Evolutionary conservation across 768 basidiomycete species (phyloP), one percentile per base, ranked within the genome.

Genomic region (Scleroderma bovista): DNA sequence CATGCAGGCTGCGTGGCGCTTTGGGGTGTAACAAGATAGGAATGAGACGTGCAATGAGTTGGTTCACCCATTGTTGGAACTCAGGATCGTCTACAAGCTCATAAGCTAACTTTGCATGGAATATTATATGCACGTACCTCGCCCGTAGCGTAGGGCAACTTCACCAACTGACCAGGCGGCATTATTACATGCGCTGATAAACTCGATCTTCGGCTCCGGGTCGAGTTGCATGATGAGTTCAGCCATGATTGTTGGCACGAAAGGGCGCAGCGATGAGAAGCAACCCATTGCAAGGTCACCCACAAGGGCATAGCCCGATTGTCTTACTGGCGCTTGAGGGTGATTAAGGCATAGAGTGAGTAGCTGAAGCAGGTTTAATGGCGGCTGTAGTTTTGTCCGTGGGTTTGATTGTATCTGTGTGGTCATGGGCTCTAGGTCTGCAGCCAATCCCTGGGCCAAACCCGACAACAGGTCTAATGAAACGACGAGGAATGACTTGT

Each of bases 151-250:
- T 54, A 99, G 71, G 8, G 96, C 92, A 29, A 99, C 92, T 69
- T 99, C 96, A 39, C 96, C 96, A 24, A 96, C 93, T n/a, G 93
- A 93, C 96, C 96, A 99, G 1, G 95, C 95, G 10, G 96, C 96
- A 63, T 99, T 99, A 69, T 99, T 99, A 66, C 92, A 94, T 6
- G 95, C 96, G 57, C 92, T 94, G 54, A 98, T 83, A 61, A 93
- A 93, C 67, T 97, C 94, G 29, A 87, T 77, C 60, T 91, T 89
- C 1, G 95, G 96, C 61, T 95, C 90, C 5, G 89, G 88, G 53
- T 93, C 88, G 46, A 99, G 86, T 60, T 98, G 94, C 36, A 78
- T 71, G 53, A 89, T 88, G 48, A 99, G 77, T 63, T 93, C 88
- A 15, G 81, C 76, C 88, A 98, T 93, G 65, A 99, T 86, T 24